phyloP scores from a whole-genome alignment of 768 basidiomycete genomes.

The Mycena vulgaris region DNA sequence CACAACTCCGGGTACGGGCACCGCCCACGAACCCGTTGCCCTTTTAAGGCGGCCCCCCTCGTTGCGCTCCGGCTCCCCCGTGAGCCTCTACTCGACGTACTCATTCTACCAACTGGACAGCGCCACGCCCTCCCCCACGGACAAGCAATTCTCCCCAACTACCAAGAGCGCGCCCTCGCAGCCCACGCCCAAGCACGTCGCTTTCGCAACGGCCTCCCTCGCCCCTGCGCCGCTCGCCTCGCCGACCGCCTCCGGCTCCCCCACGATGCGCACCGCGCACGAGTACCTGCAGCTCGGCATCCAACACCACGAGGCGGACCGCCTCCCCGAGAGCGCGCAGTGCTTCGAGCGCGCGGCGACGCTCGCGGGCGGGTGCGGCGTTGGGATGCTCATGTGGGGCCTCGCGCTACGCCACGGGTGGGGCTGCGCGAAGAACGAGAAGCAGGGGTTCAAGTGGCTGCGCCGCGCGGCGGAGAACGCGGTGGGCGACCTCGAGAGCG shows the following conservation, averaged over 20 bases:
- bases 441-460: slow-evolving; percentile 86
- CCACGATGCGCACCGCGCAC: slow-evolving; percentile 61
- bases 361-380: slow-evolving; percentile 83
- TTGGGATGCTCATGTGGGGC: slow-evolving; percentile 96
- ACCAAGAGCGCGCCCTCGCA: slow-evolving; percentile 32
- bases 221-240: slow-evolving; percentile 30
- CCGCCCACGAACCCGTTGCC: slow-evolving; percentile 31
- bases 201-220: slow-evolving; percentile 23
- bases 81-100: slow-evolving; percentile 72
- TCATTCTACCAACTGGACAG: slow-evolving; percentile 76
- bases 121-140: slow-evolving; percentile 60
- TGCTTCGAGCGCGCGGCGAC: slow-evolving; percentile 87
- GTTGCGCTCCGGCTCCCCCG: slow-evolving; percentile 54
- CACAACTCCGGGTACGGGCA: not conserved
- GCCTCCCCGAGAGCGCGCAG: slow-evolving; percentile 74
- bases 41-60: slow-evolving; percentile 55
- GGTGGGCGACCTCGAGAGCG: slow-evolving; percentile 80
- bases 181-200: slow-evolving; percentile 31
- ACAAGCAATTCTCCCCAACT: slow-evolving; percentile 44
- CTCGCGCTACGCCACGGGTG: slow-evolving; percentile 89
- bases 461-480: slow-evolving; percentile 86
- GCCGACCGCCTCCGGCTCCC: slow-evolving; percentile 3
- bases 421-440: slow-evolving; percentile 88
- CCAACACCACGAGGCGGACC: slow-evolving; percentile 81
- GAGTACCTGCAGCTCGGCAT: slow-evolving; percentile 86